Conservation (phyloP, 306 rosid genomes). For the Canavalia gladiata region DNA sequence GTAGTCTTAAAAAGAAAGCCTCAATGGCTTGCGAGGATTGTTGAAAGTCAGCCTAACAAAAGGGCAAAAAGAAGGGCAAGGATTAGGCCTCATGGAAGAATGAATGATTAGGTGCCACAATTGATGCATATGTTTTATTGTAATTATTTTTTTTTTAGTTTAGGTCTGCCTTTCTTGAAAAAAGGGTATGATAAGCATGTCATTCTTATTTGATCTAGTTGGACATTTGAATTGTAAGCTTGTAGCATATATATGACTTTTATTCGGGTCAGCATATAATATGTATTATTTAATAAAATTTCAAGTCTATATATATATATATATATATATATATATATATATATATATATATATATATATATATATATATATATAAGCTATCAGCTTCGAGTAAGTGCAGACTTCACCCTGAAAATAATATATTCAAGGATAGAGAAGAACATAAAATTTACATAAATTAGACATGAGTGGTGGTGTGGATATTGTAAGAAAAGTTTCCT, state of each 20-base stretch:
- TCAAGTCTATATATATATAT: background rate
- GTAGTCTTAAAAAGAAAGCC: conserved; percentile 28
- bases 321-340: background rate
- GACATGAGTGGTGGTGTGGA: conserved; percentile 91
- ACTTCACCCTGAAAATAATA: conserved; percentile 82
- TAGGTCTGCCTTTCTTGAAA: too few relatives aligned
- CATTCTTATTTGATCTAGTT: too few relatives aligned
- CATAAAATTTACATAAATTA: conserved; percentile 76
- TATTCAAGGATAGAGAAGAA: conserved; percentile 90
- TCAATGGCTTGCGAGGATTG: conserved; percentile 7
- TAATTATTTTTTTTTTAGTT: background rate
- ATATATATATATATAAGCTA: conserved; percentile 39
- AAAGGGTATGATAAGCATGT: too few relatives aligned
- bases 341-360: background rate
- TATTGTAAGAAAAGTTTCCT: conserved; percentile 95
- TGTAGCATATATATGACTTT: too few relatives aligned
- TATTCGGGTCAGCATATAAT: background rate
- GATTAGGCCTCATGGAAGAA: background rate
- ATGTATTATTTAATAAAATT: background rate
- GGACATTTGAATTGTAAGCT: too few relatives aligned
- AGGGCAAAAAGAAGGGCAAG: conserved; percentile 7
- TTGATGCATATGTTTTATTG: background rate
- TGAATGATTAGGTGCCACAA: background rate
- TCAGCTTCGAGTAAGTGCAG: conserved; percentile 75
- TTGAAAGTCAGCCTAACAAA: background rate